Base-by-base conservation (phyloP, 805 yeast species). In the Metschnikowia lachancei region DNA sequence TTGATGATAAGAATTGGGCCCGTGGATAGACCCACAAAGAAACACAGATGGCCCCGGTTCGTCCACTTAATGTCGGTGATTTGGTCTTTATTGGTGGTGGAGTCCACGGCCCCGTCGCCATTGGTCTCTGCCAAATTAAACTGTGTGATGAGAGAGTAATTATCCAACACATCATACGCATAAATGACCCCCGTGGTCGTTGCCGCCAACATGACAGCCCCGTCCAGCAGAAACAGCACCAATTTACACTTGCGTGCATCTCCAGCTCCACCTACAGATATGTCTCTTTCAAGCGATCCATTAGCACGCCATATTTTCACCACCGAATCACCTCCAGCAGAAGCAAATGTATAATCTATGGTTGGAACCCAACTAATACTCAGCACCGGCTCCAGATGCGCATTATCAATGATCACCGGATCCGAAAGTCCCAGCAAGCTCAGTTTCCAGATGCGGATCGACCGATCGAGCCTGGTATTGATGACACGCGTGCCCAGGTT, bases 361-460 rank as follows among this genome's bases (percentile, higher is more conserved):
- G 57, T 57, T 0, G 85, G 83, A 39, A 74, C 65, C 83, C 83
- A 81, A 2, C 72, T 54, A 8, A 81, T 48, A 18, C 68, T 50
- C 43, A 70, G 74, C 17, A 75, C 74, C 1, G 69, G 54, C 39
- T 61, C 61, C 3, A 52, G 48, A 50, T 78, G 82, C 2, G 75
- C 67, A 28, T 62, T 61, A 34, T 68, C 74, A 17, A 80, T 66
- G 11, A 58, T 56, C 2, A 67, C 65, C 2, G 76, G 70, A 30
- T 74, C 76, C 4, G 55, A 57, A 20, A 69, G 43, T 17, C 58
- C 52, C 26, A 61, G 66, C 20, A 56, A 53, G 29, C 24, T 35
- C 37, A 62, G 61, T 49, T 59, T 62, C 72, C 78, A 74, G 13
- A 75, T 54, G 43, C 77, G 60, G 14, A 77, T 44, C 3, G 76